phyloP scores from a whole-genome alignment of 1,284 basidiomycete genomes.

The Moesziomyces sp. region DNA sequence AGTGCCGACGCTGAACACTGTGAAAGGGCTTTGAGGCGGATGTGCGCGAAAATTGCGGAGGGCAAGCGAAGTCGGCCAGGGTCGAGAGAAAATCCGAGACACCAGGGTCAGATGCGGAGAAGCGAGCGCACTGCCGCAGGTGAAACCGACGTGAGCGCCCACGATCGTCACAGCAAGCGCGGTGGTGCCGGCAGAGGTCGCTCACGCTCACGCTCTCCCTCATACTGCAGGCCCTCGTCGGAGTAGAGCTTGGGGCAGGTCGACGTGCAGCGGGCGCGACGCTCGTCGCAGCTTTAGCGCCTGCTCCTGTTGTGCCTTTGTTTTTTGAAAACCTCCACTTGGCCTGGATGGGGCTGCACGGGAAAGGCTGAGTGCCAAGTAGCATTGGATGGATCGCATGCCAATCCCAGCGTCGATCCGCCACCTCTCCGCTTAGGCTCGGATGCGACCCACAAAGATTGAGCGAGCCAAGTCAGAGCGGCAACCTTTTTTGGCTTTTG shows the following conservation, averaged over 20 bases:
- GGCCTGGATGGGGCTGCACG: too few species aligned
- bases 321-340: too few species aligned
- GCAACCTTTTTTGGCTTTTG: background rate
- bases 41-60: background rate
- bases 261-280: too few species aligned
- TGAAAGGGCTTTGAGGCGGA: background rate
- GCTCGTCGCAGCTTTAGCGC: too few species aligned
- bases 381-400: too few species aligned
- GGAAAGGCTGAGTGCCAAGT: too few species aligned
- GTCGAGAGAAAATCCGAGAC: background rate
- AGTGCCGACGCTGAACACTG: too few species aligned
- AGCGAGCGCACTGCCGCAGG: background rate
- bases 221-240: background rate
- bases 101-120: background rate
- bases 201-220: background rate
- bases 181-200: too few species aligned
- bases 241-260: background rate
- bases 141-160: conserved; percentile 15
- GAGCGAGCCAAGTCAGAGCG: conserved; percentile 5
- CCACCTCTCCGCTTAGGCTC: too few species aligned
- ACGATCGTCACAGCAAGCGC: conserved; percentile 8
- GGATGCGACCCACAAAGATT: too few species aligned
- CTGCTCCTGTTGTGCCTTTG: too few species aligned
- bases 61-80: conserved; percentile 1
- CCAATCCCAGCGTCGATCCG: too few species aligned